phyloP scores from a whole-genome alignment of 352 stramenopile species.

The Globisporangium irregulare region DNA sequence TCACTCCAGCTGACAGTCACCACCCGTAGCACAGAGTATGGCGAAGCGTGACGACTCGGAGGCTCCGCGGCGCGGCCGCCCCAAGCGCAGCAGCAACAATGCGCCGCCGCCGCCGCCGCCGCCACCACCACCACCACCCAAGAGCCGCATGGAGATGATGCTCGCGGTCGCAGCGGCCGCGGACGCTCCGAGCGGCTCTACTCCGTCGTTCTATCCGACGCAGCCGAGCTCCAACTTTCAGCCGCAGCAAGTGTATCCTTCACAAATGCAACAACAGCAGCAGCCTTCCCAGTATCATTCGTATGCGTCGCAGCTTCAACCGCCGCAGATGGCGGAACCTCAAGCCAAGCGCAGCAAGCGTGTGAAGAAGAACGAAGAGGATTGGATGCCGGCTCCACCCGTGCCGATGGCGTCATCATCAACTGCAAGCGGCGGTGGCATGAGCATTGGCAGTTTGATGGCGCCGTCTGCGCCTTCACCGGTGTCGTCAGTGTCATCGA shows the following conservation, averaged over 20 bases:
- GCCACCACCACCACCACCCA: slow-evolving; percentile 7
- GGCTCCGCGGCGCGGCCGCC: slow-evolving; percentile 26
- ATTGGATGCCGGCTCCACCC: slow-evolving; percentile 15
- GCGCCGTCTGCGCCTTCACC: slow-evolving; percentile 9
- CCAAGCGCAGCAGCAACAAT: slow-evolving; percentile 23
- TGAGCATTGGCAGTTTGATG: slow-evolving; percentile 16
- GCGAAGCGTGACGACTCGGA: slow-evolving; percentile 39
- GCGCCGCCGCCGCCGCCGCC: not conserved
- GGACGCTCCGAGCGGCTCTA: not conserved
- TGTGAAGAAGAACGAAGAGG: slow-evolving; percentile 55
- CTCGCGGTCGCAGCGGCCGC: slow-evolving; percentile 24
- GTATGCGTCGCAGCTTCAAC: slow-evolving; percentile 5
- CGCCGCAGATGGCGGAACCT: slow-evolving; percentile 4
- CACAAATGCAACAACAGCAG: slow-evolving; percentile 5
- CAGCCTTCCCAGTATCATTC: slow-evolving; percentile 6
- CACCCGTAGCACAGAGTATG: slow-evolving; percentile 18
- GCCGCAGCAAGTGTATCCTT: not conserved
- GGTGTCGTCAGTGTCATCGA: not conserved
- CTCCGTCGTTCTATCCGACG: not conserved
- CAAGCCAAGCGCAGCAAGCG: slow-evolving; percentile 52
- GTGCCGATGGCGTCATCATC: slow-evolving; percentile 1
- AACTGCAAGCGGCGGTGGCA: slow-evolving; percentile 9
- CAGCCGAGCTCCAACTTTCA: slow-evolving; percentile 11
- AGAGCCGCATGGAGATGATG: slow-evolving; percentile 55
- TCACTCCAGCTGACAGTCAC: not conserved